phyloP scores from a whole-genome alignment of 176 grass and related monocot genomes.

The bread wheat (Triticum aestivum) region DNA sequence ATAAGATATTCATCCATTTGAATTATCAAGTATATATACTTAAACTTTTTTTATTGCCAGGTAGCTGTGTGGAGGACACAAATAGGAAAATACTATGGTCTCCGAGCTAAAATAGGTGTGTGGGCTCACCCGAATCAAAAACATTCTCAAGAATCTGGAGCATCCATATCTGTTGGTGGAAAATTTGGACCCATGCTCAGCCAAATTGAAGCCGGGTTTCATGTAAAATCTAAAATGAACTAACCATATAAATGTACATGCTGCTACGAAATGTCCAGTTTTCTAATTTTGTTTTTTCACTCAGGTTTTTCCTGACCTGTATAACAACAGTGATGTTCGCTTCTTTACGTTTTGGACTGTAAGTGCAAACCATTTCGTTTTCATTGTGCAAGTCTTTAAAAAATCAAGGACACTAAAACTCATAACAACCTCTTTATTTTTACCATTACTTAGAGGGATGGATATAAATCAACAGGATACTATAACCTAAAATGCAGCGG shows the following conservation, averaged over 20 bases:
- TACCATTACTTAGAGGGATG: not conserved
- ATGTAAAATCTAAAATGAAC: conserved; percentile 2
- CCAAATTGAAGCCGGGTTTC: conserved; percentile 22
- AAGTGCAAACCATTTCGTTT: conserved; percentile 2
- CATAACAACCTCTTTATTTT: not conserved
- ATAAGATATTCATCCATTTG: not conserved
- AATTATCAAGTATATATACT: not conserved
- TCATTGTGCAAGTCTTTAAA: not conserved
- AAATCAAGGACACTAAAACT: not conserved
- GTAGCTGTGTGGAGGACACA: not conserved
- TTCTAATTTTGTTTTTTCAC: not conserved
- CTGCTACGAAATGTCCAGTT: not conserved
- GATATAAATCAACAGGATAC: not conserved
- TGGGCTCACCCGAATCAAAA: not conserved
- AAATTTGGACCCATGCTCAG: not conserved
- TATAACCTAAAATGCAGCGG: not conserved
- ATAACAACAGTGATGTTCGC: conserved; percentile 29
- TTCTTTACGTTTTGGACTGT: conserved; percentile 49
- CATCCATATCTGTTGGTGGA: not conserved
- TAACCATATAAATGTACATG: not conserved
- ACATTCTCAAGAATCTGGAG: not conserved
- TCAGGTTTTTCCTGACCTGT: conserved; percentile 22
- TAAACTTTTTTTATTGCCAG: not conserved
- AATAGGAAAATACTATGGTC: not conserved
- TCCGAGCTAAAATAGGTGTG: not conserved